A percentile compares a stretch with the other conserved stretches of the same genome.
Conservation (phyloP, 805 yeast species). For the Saccharomycopsis schoenii region DNA sequence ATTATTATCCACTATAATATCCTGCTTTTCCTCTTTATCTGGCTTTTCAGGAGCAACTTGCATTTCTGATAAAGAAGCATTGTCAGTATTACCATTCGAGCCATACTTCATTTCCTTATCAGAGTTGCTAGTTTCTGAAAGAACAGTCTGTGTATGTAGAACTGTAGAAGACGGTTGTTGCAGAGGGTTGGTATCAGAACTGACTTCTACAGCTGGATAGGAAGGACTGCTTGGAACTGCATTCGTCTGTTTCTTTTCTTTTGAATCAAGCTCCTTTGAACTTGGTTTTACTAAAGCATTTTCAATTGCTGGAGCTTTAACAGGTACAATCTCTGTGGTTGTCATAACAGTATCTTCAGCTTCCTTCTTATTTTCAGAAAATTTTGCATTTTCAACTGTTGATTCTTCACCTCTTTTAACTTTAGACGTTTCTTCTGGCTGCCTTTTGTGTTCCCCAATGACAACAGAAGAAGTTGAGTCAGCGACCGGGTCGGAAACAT, state of each 20-base stretch:
- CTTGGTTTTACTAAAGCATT: not conserved
- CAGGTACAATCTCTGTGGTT: not conserved
- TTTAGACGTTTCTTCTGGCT: conserved; percentile 2
- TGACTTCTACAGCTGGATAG: not conserved
- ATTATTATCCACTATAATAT: not conserved
- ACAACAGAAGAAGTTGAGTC: not conserved
- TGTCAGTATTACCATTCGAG: not conserved
- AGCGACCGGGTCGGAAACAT: not conserved
- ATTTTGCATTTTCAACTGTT: conserved; percentile 14
- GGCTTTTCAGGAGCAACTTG: not conserved
- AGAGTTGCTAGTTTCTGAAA: too few species aligned
- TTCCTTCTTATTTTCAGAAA: conserved; percentile 1
- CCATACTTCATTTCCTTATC: not conserved
- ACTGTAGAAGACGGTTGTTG: not conserved
- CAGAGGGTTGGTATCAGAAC: too few species aligned
- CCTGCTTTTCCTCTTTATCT: not conserved
- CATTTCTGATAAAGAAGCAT: not conserved
- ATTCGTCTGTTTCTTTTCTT: not conserved
- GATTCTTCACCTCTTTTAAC: not conserved
- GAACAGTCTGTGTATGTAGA: not conserved
- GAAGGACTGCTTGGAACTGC: not conserved
- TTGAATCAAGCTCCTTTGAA: not conserved
- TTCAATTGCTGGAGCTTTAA: not conserved
- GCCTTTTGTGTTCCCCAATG: conserved; percentile 9
- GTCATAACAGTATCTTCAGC: conserved; percentile 17